Evolutionary conservation across 2,329 filamentous ascomycete genomes (phyloP), one percentile per base, ranked within the genome.

Genomic region (Podosphaera fusca): DNA sequence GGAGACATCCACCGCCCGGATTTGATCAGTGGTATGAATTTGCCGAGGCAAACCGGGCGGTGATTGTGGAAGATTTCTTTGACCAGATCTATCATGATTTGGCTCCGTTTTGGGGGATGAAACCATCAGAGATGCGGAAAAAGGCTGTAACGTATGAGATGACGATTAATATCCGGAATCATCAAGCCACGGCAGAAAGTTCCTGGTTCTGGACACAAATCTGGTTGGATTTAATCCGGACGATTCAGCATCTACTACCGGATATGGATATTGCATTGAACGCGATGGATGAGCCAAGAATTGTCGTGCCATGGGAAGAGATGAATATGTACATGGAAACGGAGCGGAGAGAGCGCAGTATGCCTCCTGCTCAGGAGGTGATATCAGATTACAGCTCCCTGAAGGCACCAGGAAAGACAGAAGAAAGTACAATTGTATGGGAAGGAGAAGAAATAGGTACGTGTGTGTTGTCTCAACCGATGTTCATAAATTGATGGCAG

Each of bases 231-330:
- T 59, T 70, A 60, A 64, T 67, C 1, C 40, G 63, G 54, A 69
- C 47, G 61, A 75, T 80, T 47, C 73, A 75, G 49, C 65, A 72
- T 12, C 68, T 74, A 52, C 65, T 84, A 29, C 80, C 80, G 1
- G 79, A 84, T 61, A 75, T 84, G 64, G 79, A 83, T 63, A 80
- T 84, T 69, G 74, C 79, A 9, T 74, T 82, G 68, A 83, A 83
- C 65, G 73, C 75, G 55, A 74, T 81, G 71, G 80, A 83, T 64
- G 79, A 83, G 65, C 74, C 80, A 10, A 71, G 80, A n/a, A 68
- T 84, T 21, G 68, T 82, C 35, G 75, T 78, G 0, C 73, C 76
- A 6, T 79, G 74, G 69, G 74, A 81, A 55, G 70, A 74, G 9
- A 73, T 83, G 47, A 70, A 74, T 38, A 69, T 69, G 31, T 69